Evolutionary conservation across 73 alveolate genomes (phyloP), one percentile per base, ranked within the genome.

Genomic region (Diophrys sp.): DNA sequence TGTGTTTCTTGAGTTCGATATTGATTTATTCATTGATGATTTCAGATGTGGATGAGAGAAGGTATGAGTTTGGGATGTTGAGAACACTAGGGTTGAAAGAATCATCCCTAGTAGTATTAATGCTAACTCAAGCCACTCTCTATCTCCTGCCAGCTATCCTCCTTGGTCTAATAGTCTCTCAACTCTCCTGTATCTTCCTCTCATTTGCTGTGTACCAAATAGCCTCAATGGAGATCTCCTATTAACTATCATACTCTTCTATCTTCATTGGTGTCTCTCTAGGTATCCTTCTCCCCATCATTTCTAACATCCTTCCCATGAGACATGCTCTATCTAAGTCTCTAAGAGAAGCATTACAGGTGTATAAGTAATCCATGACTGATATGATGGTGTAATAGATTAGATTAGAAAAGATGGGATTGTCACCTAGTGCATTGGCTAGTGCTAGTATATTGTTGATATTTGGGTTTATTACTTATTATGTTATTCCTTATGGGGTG

Each of bases 31-130:
- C 97, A 29, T 86, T 96, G 32, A 92, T 94, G 97, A 75, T 93
- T 14, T 91, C 96, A 56, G 96, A 96, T 92, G 94, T 92, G 0
- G 98, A 96, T 56, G 97, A 94, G 80, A 94, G 96, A 81, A 90
- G 97, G 30, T 96, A 93, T 88, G 98, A 95, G 77, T 90, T 82
- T 80, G 98, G 98, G 11, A 94, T 96, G 99, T 84, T 96, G 14
- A 88, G 99, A 74, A 93, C 98, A 1, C 89, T 96, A 54, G 99
- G 99, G 29, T 85, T 94, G 62, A 90, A 74, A 62, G 88, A 92
- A 83, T 71, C 76, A 54, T 82, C 89, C 71, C 68, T 96, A 55
- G 83, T 90, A 28, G 71, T 67, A 26, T 67, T 91, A 66, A 78
- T 96, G 30, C 53, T 94, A 25, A 55, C 87, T 2, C 90, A 96